Evolutionary conservation across 805 yeast species (phyloP), one percentile per base, ranked within the genome.

Genomic region (Yamadazyma philogaea): DNA sequence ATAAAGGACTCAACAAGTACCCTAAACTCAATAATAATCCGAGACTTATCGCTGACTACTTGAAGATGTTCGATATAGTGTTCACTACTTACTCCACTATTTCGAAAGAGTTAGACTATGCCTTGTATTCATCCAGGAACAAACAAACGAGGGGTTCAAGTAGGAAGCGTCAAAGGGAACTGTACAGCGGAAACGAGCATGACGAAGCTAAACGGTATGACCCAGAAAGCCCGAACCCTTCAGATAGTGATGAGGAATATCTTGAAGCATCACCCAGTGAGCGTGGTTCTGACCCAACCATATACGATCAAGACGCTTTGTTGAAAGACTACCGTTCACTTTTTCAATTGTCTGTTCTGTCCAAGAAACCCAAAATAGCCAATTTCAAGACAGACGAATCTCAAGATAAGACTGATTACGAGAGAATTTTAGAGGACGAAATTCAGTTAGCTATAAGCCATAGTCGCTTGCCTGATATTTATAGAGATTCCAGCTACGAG

Each of bases 71-170:
- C 54, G 99, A 93, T 59, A 74, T 93, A 11, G 87, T 93, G 1
- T 70, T 93, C 22, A 82, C 91, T 0, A 81, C 96, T 0, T 93
- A 90, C 58, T 64, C 74, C 7, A 78, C 81, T 0, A 75, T 90
- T 11, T 73, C 95, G 1, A 62, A 68, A 17, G 98, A 93, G 57
- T 67, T 90, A 4, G 90, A 89, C 56, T 78, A 81, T 55, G 96
- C 96, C 0, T 63, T 77, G 40, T 88, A 79, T 54, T 79, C 83
- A 30, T 84, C 90, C 0, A 69, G 75, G 19, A 59, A 61, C 24
- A 68, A 81, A 46, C 72, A 73, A 0, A 76, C 78, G 4, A 56
- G 80, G 42, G 54, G 53, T 30, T 58, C 70, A 30, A 54, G 66
- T 1, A 62, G 61, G 32, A 17, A 37, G 30, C 22, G 47, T 42